Evolutionary conservation across 805 yeast genomes (phyloP).

Genomic region (Starmerella floricola): DNA sequence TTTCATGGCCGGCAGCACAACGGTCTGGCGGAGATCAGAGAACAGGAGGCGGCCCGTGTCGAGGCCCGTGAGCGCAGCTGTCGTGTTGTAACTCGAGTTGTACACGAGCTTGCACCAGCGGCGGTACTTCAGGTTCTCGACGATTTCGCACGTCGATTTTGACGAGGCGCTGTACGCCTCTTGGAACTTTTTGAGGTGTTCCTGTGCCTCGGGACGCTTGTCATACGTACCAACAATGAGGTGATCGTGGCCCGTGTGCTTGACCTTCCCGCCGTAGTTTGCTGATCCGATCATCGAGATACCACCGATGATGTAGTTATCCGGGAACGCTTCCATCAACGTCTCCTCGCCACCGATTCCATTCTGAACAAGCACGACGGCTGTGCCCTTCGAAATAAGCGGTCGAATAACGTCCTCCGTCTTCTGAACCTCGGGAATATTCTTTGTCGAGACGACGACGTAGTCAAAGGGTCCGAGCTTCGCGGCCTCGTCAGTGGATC

Average conservation of each 20-base stretch:
- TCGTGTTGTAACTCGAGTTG: constrained; percentile 55
- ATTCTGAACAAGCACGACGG: constrained; percentile 50
- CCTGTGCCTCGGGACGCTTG: constrained; percentile 27
- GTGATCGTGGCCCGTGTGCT: constrained; percentile 42
- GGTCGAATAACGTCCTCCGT: constrained; percentile 42
- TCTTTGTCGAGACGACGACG: constrained; percentile 50
- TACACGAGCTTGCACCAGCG: constrained; percentile 61
- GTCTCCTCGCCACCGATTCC: constrained; percentile 55
- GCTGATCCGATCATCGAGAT: constrained; percentile 53
- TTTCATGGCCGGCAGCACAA: constrained; percentile 50
- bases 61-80: constrained; percentile 45
- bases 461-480: constrained; percentile 39
- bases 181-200: constrained; percentile 36
- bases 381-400: constrained; percentile 38
- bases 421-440: constrained; percentile 49
- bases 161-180: constrained; percentile 35
- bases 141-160: constrained; percentile 33
- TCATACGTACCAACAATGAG: constrained; percentile 43
- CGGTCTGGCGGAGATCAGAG: constrained; percentile 33
- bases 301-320: constrained; percentile 45
- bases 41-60: constrained; percentile 46
- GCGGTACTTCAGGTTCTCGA: constrained; percentile 37
- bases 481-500: constrained; percentile 37
- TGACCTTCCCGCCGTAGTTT: constrained; percentile 38
- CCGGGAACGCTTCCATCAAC: constrained; percentile 40